A percentile compares a stretch with the other conserved stretches of the same genome.
phyloP scores from a whole-genome alignment of 441 rosid genomes.

The Viola pubescens region DNA sequence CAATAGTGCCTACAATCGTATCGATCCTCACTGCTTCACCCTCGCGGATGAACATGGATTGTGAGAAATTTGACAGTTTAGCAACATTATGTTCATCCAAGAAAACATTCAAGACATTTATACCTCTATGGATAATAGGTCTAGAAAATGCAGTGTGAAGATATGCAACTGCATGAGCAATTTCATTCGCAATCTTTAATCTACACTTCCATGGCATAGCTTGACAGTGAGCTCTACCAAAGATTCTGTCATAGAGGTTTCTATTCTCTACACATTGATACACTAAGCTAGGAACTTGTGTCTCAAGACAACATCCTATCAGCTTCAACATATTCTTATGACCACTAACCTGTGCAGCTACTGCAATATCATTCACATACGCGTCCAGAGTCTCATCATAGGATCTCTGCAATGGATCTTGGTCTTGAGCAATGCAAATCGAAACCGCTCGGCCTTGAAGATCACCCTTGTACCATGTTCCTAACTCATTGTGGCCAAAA shows the following conservation, averaged over 20 bases:
- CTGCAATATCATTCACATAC: slow-evolving; percentile 15
- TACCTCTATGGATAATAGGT: slow-evolving; percentile 3
- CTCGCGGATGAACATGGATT: too few relatives aligned
- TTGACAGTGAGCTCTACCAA: not conserved
- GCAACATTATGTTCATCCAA: too few relatives aligned
- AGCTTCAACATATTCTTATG: slow-evolving; percentile 19
- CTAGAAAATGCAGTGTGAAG: slow-evolving; percentile 19
- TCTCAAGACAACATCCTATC: slow-evolving; percentile 23
- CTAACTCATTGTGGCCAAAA: fast-evolving
- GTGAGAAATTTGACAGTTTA: too few relatives aligned
- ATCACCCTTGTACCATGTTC: slow-evolving; percentile 10
- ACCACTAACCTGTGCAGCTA: slow-evolving; percentile 17
- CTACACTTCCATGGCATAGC: slow-evolving; percentile 9
- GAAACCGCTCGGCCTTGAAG: slow-evolving; percentile 4
- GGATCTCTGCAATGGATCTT: not conserved
- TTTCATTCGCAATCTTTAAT: slow-evolving; percentile 16
- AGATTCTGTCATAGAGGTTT: slow-evolving; percentile 9
- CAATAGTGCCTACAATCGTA: too few relatives aligned
- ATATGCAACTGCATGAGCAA: slow-evolving; percentile 21
- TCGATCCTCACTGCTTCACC: too few relatives aligned
- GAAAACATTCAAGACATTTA: too few relatives aligned
- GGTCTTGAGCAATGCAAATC: not conserved
- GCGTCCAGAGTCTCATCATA: not conserved
- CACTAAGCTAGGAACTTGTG: slow-evolving; percentile 12
- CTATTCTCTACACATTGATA: slow-evolving; percentile 1